phyloP scores from a whole-genome alignment of 768 basidiomycete species.

The Kwoniella europaea region DNA sequence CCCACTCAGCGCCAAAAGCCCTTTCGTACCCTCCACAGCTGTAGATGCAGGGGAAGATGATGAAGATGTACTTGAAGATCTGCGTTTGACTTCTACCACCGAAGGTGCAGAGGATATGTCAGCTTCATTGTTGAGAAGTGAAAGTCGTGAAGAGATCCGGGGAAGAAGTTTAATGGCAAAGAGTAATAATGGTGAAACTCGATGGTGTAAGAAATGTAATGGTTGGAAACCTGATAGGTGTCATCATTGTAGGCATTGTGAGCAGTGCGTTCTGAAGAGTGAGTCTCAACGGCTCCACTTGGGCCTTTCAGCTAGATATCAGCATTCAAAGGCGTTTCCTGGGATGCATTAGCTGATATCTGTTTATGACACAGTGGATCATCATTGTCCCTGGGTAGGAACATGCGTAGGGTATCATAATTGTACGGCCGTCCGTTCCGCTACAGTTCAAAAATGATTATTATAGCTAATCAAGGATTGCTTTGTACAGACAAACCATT shows the following conservation, averaged over 20 bases:
- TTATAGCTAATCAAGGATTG: no score
- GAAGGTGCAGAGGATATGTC: background rate
- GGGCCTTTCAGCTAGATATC: background rate
- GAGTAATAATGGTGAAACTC: conserved; percentile 40
- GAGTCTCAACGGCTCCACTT: background rate
- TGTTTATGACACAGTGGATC: conserved; percentile 44
- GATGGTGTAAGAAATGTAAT: conserved; percentile 55
- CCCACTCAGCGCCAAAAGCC: conserved; percentile 28
- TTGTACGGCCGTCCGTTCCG: conserved; percentile 19
- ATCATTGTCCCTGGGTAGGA: conserved; percentile 56
- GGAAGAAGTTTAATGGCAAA: conserved; percentile 40
- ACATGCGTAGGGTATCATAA: conserved; percentile 54
- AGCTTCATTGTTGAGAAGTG: background rate
- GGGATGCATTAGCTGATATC: conserved; percentile 17
- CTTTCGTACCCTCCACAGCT: conserved; percentile 28
- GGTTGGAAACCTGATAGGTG: conserved; percentile 56
- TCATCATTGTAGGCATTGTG: conserved; percentile 56
- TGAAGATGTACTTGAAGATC: conserved; percentile 11
- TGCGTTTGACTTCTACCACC: background rate
- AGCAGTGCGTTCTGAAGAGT: conserved; percentile 51
- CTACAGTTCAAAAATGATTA: no score
- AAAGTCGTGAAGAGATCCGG: no score
- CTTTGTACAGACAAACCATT: conserved; percentile 48
- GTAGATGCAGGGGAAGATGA: conserved; percentile 22
- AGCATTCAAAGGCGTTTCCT: background rate